Percentiles rank a stretch among this genome's conserved stretches.
Evolutionary conservation across 225 moss, liverwort and hornwort species (phyloP).

Genomic region (Straminergon stramineum): DNA sequence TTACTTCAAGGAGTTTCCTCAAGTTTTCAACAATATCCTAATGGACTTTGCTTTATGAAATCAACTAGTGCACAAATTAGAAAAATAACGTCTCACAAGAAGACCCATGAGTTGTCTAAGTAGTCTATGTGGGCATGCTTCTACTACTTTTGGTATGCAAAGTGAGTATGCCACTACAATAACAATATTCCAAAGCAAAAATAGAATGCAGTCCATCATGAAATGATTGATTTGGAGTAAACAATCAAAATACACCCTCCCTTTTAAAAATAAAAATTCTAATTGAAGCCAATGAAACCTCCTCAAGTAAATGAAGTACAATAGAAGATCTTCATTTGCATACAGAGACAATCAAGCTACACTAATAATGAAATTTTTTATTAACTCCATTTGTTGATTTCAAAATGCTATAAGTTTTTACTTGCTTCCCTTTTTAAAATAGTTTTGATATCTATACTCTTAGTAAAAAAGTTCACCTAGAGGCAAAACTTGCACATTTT

Average conservation of each 20-base stretch:
- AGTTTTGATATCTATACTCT: background rate
- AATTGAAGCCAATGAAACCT: background rate
- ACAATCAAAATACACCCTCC: background rate
- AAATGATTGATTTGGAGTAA: background rate
- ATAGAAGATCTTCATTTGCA: background rate
- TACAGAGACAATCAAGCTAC: background rate
- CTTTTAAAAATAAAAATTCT: background rate
- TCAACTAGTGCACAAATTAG: background rate
- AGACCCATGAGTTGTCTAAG: background rate
- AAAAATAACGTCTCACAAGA: background rate
- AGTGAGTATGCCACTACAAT: accelerated
- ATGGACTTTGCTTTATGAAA: accelerated
- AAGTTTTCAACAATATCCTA: background rate
- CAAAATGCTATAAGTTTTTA: background rate
- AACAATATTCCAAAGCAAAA: background rate
- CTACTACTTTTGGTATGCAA: background rate
- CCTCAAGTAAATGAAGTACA: accelerated
- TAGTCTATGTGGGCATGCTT: background rate
- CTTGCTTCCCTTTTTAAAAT: accelerated
- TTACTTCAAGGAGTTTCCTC: no score
- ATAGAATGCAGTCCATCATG: background rate
- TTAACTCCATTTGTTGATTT: background rate
- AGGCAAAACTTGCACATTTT: background rate
- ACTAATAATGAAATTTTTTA: background rate
- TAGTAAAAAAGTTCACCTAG: background rate